These are phyloP conservation scores for Coemansia sp. DNA, from an alignment of 192 early-diverging fungal genomes.

Conservation along the genomic window DNA sequence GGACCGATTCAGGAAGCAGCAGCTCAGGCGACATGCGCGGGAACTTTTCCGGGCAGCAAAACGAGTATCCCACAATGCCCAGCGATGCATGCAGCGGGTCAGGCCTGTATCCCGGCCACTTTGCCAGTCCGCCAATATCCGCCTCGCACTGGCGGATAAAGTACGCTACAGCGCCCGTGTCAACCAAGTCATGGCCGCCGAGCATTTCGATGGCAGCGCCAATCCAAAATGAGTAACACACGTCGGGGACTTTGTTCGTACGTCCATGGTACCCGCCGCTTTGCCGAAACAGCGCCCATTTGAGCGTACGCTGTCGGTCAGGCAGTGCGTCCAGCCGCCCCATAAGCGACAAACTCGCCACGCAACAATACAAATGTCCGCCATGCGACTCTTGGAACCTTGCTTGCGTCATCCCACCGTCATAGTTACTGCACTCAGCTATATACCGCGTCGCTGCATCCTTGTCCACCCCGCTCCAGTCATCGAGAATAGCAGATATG, in stretches of 20 bases:
- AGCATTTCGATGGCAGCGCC: constrained; percentile 70
- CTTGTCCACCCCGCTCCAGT: constrained; percentile 85
- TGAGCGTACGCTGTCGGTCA: constrained; percentile 56
- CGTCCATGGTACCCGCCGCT: constrained; percentile 87
- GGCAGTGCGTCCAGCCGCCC: constrained; percentile 58
- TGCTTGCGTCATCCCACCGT: constrained; percentile 72
- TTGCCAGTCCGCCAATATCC: constrained; percentile 46
- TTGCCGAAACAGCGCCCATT: constrained; percentile 83
- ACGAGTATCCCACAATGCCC: constrained; percentile 43
- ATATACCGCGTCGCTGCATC: constrained; percentile 47
- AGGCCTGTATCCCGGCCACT: constrained; percentile 31
- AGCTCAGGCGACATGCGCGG: constrained; percentile 48
- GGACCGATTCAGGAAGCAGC: constrained; percentile 33
- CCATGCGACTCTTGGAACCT: constrained; percentile 83
- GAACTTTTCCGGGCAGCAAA: constrained; percentile 33
- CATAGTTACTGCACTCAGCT: constrained; percentile 30
- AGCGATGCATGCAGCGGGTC: constrained; percentile 53
- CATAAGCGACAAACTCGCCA: constrained; percentile 79
- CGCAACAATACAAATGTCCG: constrained; percentile 86
- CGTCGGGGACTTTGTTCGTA: constrained; percentile 82
- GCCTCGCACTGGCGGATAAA: constrained; percentile 38
- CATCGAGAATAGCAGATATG: constrained; percentile 77
- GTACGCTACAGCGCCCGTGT: constrained; percentile 3
- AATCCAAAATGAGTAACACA: constrained; percentile 98
- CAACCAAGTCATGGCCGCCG: constrained; percentile 45